Percentiles rank a stretch among this genome's conserved stretches.
These are phyloP conservation scores for Meyerozyma guilliermondii DNA, from an alignment of 1,139 yeast species.

Conservation along the genomic window DNA sequence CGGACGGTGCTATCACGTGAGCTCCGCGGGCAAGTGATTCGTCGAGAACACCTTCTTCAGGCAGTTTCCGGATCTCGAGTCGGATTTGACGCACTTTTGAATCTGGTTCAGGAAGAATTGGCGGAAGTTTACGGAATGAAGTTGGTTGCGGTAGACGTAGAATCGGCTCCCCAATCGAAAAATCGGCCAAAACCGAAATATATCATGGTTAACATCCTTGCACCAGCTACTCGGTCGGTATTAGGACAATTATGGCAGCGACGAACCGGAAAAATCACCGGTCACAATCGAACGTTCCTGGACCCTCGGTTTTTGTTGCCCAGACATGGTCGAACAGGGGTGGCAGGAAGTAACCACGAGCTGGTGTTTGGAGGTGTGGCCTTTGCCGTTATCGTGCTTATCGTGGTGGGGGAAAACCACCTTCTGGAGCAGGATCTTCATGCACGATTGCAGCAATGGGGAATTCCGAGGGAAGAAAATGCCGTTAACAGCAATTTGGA, in stretches of 20 bases:
- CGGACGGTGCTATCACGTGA: conserved; percentile 22
- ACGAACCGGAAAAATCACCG: conserved; percentile 7
- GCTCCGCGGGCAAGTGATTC: conserved; percentile 18
- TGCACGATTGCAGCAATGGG: conserved; percentile 21
- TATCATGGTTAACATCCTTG: conserved; percentile 18
- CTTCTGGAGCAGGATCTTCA: conserved; percentile 24
- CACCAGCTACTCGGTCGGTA: conserved; percentile 14
- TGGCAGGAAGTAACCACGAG: conserved; percentile 20
- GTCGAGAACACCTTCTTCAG: conserved; percentile 23
- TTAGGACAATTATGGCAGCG: conserved; percentile 16
- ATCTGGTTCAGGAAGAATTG: conserved; percentile 16
- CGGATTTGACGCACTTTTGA: conserved; percentile 15
- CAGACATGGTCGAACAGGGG: conserved; percentile 9
- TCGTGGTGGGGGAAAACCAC: conserved; percentile 30
- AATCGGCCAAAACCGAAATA: conserved; percentile 6
- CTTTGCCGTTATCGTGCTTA: conserved; percentile 24
- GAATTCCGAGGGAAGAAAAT: conserved; percentile 21
- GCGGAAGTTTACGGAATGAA: conserved; percentile 27
- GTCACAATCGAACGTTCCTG: conserved; percentile 10
- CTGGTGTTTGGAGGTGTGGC: conserved; percentile 12
- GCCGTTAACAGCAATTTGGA: conserved; percentile 19
- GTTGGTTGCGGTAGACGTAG: conserved; percentile 15
- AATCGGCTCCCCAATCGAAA: conserved; percentile 2
- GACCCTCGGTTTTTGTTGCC: conserved; percentile 16
- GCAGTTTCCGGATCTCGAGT: conserved; percentile 11